These are phyloP conservation scores for Alternaria sp. DNA, from an alignment of 2,329 filamentous ascomycete species.

Conservation along the genomic window DNA sequence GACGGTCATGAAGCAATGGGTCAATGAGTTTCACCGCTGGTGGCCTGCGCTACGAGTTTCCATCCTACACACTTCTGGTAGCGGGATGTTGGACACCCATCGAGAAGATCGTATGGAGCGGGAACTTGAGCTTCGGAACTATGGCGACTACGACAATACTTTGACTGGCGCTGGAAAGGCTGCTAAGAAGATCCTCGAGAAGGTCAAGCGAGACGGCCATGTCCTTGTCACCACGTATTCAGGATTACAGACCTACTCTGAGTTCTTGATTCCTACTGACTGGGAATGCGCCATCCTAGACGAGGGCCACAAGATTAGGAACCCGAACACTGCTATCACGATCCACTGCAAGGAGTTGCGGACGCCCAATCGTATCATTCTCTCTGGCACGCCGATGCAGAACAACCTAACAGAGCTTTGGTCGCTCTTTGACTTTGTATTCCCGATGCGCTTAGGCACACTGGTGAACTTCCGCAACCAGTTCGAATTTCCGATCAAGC, in stretches of 20 bases:
- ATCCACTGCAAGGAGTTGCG: conserved; percentile 93
- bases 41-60: conserved; percentile 98
- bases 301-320: conserved; percentile 97
- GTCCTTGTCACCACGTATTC: conserved; percentile 96
- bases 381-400: conserved; percentile 97
- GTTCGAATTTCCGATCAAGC: conserved; percentile 91
- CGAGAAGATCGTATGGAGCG: conserved; percentile 68
- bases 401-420: conserved; percentile 95
- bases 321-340: conserved; percentile 93
- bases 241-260: conserved; percentile 89
- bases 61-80: conserved; percentile 93
- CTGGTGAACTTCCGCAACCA: conserved; percentile 88
- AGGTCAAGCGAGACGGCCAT: conserved; percentile 83
- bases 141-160: conserved; percentile 51
- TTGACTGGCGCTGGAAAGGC: conserved; percentile 67
- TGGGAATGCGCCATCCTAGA: conserved; percentile 96
- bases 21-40: conserved; percentile 98
- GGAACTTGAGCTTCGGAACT: conserved; percentile 59
- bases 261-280: conserved; percentile 78
- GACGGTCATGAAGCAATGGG: conserved; percentile 96
- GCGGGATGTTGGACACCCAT: conserved; percentile 86
- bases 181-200: conserved; percentile 80
- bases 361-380: conserved; percentile 87
- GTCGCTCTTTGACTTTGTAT: conserved; percentile 98
- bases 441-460: conserved; percentile 92